Percentiles rank a stretch among this genome's conserved stretches.
These are phyloP conservation scores for Eutrema yunnanense DNA, from an alignment of 345 rosid genomes.

Conservation along the genomic window DNA sequence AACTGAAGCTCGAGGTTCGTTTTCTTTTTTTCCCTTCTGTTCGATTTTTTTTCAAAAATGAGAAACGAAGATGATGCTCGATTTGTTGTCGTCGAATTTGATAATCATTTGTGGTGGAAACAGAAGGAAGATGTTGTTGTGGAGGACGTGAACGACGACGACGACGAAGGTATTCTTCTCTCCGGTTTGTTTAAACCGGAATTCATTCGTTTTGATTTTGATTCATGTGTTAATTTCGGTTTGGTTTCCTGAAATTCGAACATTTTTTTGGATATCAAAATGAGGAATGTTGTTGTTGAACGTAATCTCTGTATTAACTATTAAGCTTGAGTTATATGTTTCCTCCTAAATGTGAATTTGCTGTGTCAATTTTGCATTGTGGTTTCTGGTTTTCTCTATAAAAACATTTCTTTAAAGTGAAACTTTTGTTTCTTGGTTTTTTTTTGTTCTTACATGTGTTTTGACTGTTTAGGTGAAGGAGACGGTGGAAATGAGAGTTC, in stretches of 20 bases:
- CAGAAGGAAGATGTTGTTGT: conserved; percentile 25
- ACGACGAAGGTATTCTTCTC: conserved; percentile 39
- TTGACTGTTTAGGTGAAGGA: conserved; percentile 12
- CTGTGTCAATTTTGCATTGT: background rate
- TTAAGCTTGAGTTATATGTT: background rate
- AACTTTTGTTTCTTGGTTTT: background rate
- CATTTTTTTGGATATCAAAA: background rate
- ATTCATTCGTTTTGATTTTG: background rate
- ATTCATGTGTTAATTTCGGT: background rate
- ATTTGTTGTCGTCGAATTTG: background rate
- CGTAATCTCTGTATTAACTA: background rate
- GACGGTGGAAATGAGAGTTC: conserved; percentile 61
- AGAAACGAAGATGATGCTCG: background rate
- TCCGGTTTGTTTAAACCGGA: too few relatives aligned
- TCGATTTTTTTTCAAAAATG: too few relatives aligned
- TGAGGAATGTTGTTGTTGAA: background rate
- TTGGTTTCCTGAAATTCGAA: background rate
- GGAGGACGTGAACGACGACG: conserved; percentile 68
- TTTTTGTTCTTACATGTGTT: background rate
- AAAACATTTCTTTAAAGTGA: background rate
- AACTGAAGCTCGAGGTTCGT: conserved; percentile 2
- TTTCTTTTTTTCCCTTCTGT: background rate
- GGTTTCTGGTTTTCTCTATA: background rate
- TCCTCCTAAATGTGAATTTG: background rate
- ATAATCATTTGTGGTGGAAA: background rate